phyloP scores from a whole-genome alignment of 1,139 yeast genomes.

The Pneumocystis jirovecii region DNA sequence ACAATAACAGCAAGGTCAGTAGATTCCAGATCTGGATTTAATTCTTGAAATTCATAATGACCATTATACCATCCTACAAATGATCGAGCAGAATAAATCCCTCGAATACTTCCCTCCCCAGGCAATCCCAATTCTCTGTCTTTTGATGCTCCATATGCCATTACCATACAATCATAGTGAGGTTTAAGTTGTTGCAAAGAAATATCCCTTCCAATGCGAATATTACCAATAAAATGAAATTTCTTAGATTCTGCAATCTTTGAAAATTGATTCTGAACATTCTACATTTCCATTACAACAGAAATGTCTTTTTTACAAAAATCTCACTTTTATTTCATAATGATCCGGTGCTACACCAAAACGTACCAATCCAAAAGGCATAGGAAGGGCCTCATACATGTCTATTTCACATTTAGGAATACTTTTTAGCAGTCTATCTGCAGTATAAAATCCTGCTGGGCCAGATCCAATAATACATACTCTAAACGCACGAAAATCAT shows the following conservation, averaged over 20 bases:
- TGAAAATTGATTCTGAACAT: constrained; percentile 48
- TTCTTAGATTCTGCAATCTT: constrained; percentile 37
- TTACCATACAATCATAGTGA: constrained; percentile 55
- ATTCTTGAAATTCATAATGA: constrained; percentile 42
- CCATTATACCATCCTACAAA: constrained; percentile 97
- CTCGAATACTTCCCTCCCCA: constrained; percentile 39
- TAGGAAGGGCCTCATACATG: constrained; percentile 64
- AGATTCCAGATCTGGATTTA: constrained; percentile 41
- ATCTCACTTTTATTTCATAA: constrained; percentile 62
- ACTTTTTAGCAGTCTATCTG: constrained; percentile 52
- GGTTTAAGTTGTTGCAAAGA: constrained; percentile 35
- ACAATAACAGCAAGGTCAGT: constrained; percentile 58
- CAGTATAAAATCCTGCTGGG: constrained; percentile 91
- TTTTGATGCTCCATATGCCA: constrained; percentile 69
- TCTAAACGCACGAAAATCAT: constrained; percentile 18
- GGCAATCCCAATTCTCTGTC: constrained; percentile 46
- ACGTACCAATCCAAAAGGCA: constrained; percentile 81
- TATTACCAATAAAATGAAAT: constrained; percentile 65
- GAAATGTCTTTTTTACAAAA: constrained; percentile 22
- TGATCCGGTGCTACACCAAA: constrained; percentile 99
- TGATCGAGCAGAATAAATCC: constrained; percentile 69
- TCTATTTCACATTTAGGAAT: constrained; percentile 25
- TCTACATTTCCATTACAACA: constrained; percentile 24
- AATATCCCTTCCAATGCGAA: constrained; percentile 39
- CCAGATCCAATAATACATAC: constrained; percentile 87